Percentiles rank a stretch among this genome's conserved stretches.
Conservation (phyloP, 129 eudicot species). For the Oenanthe sinensis region DNA sequence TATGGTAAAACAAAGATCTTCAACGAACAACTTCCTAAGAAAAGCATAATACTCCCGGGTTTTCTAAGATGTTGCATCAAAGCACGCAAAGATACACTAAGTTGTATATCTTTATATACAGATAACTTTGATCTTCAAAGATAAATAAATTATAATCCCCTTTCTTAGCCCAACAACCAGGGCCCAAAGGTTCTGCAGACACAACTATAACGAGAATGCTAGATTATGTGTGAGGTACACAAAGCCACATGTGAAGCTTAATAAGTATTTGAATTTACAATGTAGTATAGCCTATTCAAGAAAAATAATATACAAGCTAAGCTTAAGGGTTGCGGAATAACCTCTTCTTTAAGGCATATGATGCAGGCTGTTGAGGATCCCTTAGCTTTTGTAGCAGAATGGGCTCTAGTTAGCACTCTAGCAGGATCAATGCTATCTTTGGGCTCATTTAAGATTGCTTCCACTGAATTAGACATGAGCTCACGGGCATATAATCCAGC, state of each 20-base stretch:
- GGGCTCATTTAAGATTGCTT: slow-evolving; percentile 45
- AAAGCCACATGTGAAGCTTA: not conserved
- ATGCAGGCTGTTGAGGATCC: slow-evolving; percentile 96
- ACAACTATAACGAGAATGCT: not conserved
- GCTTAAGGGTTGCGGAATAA: slow-evolving; percentile 6
- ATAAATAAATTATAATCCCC: not conserved
- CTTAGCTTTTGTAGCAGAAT: slow-evolving; percentile 46
- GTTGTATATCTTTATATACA: not conserved
- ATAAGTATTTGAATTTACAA: not conserved
- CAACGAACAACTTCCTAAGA: not conserved
- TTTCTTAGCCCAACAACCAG: not conserved
- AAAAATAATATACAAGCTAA: not conserved
- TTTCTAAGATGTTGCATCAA: not conserved
- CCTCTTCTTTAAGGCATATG: slow-evolving; percentile 60
- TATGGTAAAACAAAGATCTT: not conserved
- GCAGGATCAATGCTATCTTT: slow-evolving; percentile 62
- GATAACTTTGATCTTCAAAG: not conserved
- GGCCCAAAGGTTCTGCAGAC: not conserved
- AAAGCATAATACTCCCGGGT: not conserved
- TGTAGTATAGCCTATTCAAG: not conserved
- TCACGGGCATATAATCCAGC: slow-evolving; percentile 84
- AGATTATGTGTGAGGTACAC: not conserved
- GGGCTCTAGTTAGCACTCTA: slow-evolving; percentile 61
- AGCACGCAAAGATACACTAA: not conserved
- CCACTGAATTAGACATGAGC: slow-evolving; percentile 72